A percentile compares a stretch with the other conserved stretches of the same genome.
Conservation (phyloP, 768 basidiomycete genomes). For the Trametes villosa region DNA sequence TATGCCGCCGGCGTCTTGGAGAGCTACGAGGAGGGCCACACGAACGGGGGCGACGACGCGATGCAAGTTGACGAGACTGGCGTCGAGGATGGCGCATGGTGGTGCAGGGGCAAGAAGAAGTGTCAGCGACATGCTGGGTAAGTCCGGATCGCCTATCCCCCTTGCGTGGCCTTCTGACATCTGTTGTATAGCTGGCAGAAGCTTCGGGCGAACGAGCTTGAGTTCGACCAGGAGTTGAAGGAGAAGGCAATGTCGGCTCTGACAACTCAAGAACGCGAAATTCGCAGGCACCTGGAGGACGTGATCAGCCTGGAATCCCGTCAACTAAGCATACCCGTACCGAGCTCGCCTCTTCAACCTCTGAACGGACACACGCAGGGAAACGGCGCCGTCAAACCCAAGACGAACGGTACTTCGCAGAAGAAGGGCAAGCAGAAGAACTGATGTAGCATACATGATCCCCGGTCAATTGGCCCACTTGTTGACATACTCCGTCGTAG, state of each 20-base stretch:
- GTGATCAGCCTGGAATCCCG: conserved; percentile 44
- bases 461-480: background rate
- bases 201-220: conserved; percentile 71
- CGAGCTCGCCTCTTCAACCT: conserved; percentile 25
- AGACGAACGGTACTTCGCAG: conserved; percentile 39
- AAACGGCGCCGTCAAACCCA: conserved; percentile 46
- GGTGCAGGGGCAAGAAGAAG: conserved; percentile 75
- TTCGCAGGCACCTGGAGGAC: conserved; percentile 79
- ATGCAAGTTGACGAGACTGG: conserved; percentile 40
- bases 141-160: conserved; percentile 31
- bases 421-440: conserved; percentile 58
- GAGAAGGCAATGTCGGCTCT: conserved; percentile 68
- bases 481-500: background rate
- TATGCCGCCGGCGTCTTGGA: conserved; percentile 70
- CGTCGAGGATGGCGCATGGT: conserved; percentile 59
- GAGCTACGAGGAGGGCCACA: conserved; percentile 57
- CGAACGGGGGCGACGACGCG: conserved; percentile 43
- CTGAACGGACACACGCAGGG: conserved; percentile 27
- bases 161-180: background rate
- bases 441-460: conserved; percentile 3
- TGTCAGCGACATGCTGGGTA: conserved; percentile 84
- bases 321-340: background rate
- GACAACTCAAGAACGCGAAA: conserved; percentile 75
- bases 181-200: conserved; percentile 70
- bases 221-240: conserved; percentile 76